Base-by-base conservation (phyloP, 2,329 filamentous ascomycete species). In the Fusarium subtropicale region DNA sequence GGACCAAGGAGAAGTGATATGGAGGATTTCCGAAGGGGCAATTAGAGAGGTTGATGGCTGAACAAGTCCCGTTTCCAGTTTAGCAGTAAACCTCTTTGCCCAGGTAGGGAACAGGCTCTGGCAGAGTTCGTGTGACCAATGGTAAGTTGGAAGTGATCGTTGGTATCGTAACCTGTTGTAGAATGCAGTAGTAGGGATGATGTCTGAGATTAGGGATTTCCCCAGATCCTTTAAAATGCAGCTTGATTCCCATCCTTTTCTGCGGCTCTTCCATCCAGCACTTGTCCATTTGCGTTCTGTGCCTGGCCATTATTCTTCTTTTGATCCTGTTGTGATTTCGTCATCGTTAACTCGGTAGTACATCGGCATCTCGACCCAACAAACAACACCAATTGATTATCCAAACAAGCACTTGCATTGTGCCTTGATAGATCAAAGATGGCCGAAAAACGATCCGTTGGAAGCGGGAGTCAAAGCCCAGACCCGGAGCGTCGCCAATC, bases 361-460 rank as follows among this genome's bases (percentile, higher is more conserved):
- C 16, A 16, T 34, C 47, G 20, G 30, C 41, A 42, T 53, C 34
- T 39, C 22, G 24, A 26, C 39, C 30, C 30, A 28, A 18, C 53
- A 41, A 33, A 33, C 38, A 50, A 47, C 18, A 36, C 45, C 24
- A 30, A 26, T 51, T 45, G n/a, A 56, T 10, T 22, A 28, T 15
- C 38, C 7, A 15, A 13, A 28, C 7, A 38, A 53, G 60, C 54
- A 46, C 38, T 45, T 38, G 20, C n/a, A 46, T 38, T 26, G 30
- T 47, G 36, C 38, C 13, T 46, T 26, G 28, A 42, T 9, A 26
- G 33, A 38, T 26, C 15, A 55, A 65, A 28, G 62, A 78, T 78
- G 76, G 72, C 75, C 15, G 71, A 74, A 38, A 77, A 76, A 51
- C 66, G 28, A 47, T 71, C 46, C 6, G 24, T 66, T 13, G 60